phyloP scores from a whole-genome alignment of 805 yeast species.

The Kazachstania martiniae region DNA sequence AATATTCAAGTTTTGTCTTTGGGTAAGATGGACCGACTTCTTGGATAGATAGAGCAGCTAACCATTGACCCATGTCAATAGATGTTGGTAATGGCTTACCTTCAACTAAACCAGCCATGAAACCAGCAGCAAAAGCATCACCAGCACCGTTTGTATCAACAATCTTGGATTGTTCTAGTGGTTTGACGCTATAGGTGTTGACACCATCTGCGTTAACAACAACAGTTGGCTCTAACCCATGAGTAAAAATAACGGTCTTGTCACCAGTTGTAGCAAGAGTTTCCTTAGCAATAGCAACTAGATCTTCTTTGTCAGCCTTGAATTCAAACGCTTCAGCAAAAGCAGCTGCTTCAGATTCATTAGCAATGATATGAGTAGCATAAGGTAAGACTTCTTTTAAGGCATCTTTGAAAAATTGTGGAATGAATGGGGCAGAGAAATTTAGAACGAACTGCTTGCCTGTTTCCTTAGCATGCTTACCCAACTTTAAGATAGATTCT shows the following conservation, averaged over 20 bases:
- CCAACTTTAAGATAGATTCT: slow-evolving; percentile 80
- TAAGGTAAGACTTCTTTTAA: slow-evolving; percentile 71
- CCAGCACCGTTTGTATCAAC: slow-evolving; percentile 98
- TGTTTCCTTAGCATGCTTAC: slow-evolving; percentile 80
- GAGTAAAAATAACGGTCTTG: slow-evolving; percentile 89
- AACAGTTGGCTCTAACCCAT: slow-evolving; percentile 87
- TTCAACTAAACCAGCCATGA: slow-evolving; percentile 76
- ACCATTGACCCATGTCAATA: slow-evolving; percentile 90
- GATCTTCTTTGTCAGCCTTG: slow-evolving; percentile 37
- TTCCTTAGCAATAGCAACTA: slow-evolving; percentile 68
- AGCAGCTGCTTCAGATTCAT: slow-evolving; percentile 94
- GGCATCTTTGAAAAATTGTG: slow-evolving; percentile 90
- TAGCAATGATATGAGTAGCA: slow-evolving; percentile 86
- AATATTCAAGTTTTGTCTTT: slow-evolving; percentile 30
- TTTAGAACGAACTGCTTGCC: slow-evolving; percentile 74
- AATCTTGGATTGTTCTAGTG: slow-evolving; percentile 54
- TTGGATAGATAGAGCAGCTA: slow-evolving; percentile 85
- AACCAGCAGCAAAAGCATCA: slow-evolving; percentile 96
- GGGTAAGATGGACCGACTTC: slow-evolving; percentile 94
- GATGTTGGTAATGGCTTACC: slow-evolving; percentile 51
- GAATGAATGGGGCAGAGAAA: slow-evolving; percentile 93
- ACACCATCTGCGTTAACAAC: slow-evolving; percentile 49
- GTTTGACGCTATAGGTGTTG: slow-evolving; percentile 56
- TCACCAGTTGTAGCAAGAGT: slow-evolving; percentile 52
- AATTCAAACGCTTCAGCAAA: slow-evolving; percentile 80